These are phyloP conservation scores for Syzygium syzygioides DNA, from an alignment of 441 rosid species.

Conservation along the genomic window DNA sequence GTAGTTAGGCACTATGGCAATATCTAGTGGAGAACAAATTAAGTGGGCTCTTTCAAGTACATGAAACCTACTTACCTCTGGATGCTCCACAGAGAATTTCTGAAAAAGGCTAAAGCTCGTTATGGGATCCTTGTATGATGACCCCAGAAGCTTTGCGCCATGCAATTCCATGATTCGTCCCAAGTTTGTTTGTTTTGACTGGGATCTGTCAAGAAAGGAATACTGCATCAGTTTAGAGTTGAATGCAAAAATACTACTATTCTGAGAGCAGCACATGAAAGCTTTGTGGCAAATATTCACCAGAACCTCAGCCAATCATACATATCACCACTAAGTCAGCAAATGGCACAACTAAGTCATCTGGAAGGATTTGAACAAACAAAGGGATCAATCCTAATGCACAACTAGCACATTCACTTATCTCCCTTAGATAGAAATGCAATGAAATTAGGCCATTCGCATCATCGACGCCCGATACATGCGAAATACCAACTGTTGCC, in stretches of 20 bases:
- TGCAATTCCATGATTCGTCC: constrained; percentile 62
- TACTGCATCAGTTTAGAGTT: not conserved
- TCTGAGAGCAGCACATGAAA: not conserved
- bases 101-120: constrained; percentile 55
- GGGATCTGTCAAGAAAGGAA: constrained; percentile 24
- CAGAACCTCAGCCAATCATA: not conserved
- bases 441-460: not conserved
- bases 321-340: not conserved
- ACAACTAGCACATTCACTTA: not conserved
- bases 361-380: not conserved
- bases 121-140: constrained; percentile 62
- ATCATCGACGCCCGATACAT: no score
- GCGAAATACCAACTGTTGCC: not conserved
- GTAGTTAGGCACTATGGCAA: not conserved
- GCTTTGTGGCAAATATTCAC: not conserved
- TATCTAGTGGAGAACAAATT: not conserved
- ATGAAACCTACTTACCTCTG: constrained; percentile 38
- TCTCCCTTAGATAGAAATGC: not conserved
- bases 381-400: not conserved
- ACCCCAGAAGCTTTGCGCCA: constrained; percentile 62
- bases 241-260: not conserved
- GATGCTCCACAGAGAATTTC: constrained; percentile 54
- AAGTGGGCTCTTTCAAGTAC: not conserved
- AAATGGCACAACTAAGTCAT: not conserved
- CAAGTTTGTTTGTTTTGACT: constrained; percentile 50